Conservation (phyloP, 495 filamentous ascomycete species). For the Xylaria longipes region DNA sequence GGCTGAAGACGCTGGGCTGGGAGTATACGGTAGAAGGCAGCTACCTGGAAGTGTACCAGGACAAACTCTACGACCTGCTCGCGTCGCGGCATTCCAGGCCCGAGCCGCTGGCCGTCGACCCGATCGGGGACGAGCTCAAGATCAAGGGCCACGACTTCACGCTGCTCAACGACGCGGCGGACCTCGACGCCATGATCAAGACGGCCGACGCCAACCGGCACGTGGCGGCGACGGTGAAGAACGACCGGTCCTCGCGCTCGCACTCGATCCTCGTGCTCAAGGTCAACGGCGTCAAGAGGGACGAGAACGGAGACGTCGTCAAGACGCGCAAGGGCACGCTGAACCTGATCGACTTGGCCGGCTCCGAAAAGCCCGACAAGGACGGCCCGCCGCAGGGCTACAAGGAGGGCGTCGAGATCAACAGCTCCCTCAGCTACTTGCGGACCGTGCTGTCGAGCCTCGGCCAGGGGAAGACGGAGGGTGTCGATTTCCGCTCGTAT, state of each 20-base stretch:
- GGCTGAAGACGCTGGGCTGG: conserved; percentile 91
- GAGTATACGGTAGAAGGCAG: conserved; percentile 90
- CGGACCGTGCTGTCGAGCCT: conserved; percentile 94
- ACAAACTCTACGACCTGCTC: conserved; percentile 92
- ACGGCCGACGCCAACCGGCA: conserved; percentile 83
- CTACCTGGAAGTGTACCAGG: conserved; percentile 99
- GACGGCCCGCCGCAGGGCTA: conserved; percentile 81
- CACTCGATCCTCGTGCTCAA: conserved; percentile 97
- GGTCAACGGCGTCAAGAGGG: conserved; percentile 64
- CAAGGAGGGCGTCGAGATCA: conserved; percentile 97
- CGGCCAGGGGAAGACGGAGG: conserved; percentile 82
- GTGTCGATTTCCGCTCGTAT: conserved; percentile 94
- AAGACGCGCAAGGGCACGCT: conserved; percentile 90
- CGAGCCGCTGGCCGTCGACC: conserved; percentile 79
- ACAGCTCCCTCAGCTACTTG: conserved; percentile 87
- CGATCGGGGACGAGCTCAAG: conserved; percentile 60
- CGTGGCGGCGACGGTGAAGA: conserved; percentile 94
- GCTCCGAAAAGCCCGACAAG: conserved; percentile 88
- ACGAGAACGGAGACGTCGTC: conserved; percentile 75
- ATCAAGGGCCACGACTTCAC: conserved; percentile 63
- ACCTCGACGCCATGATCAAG: conserved; percentile 81
- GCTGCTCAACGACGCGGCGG: conserved; percentile 76
- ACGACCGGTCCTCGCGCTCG: conserved; percentile 90
- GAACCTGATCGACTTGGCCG: conserved; percentile 95
- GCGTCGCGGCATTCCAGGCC: conserved; percentile 86